Conservation (phyloP, 441 rosid genomes). For the Pelargonium myrrhifolium region DNA sequence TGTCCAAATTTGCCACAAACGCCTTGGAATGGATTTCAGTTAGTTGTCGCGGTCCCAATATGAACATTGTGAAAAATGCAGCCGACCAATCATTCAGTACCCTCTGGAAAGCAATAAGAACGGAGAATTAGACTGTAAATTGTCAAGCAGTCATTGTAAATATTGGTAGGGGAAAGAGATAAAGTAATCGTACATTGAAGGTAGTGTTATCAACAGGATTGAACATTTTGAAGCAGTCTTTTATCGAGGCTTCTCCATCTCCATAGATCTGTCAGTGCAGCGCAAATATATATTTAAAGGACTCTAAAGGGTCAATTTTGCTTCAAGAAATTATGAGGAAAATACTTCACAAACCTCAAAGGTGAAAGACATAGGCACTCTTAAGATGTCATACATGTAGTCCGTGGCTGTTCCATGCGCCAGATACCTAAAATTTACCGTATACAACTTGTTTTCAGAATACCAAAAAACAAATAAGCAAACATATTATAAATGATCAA, state of each 20-base stretch:
- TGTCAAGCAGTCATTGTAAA: not conserved
- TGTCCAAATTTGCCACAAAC: slow-evolving; percentile 29
- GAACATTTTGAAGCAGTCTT: slow-evolving; percentile 94
- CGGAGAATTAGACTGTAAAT: not conserved
- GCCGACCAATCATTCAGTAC: slow-evolving; percentile 94
- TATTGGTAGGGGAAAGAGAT: not conserved
- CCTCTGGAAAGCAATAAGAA: slow-evolving; percentile 45
- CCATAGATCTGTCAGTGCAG: slow-evolving; percentile 64
- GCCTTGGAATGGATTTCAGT: slow-evolving; percentile 38
- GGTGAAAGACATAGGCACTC: slow-evolving; percentile 95
- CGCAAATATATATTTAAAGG: slow-evolving; percentile 5
- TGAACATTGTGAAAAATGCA: slow-evolving; percentile 69
- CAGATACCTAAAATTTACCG: slow-evolving; percentile 54
- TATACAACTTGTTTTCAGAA: not conserved
- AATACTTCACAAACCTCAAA: slow-evolving; percentile 67
- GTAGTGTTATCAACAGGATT: slow-evolving; percentile 69
- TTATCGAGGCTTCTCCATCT: slow-evolving; percentile 48
- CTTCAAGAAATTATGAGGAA: slow-evolving; percentile 6
- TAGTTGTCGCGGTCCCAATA: slow-evolving; percentile 46
- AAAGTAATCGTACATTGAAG: slow-evolving; percentile 51
- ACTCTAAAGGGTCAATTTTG: slow-evolving; percentile 11
- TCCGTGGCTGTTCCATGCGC: slow-evolving; percentile 99
- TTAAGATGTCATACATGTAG: slow-evolving; percentile 76
- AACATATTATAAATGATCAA: not conserved
- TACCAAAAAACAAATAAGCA: not conserved